phyloP scores from a whole-genome alignment of 306 rosid genomes.

The Begonia fuchsioides region DNA sequence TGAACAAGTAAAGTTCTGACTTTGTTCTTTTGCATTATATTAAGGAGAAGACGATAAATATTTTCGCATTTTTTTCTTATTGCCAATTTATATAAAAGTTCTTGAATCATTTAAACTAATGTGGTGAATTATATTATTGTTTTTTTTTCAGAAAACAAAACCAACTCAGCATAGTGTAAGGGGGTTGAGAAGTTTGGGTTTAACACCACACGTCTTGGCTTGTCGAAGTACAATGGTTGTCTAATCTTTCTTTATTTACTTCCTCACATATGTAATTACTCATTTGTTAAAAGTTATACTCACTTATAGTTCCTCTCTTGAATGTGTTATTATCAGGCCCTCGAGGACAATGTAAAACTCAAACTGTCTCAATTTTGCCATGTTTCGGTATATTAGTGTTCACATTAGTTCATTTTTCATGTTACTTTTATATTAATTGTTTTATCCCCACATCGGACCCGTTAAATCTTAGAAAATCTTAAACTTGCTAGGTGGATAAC shows the following conservation, averaged over 20 bases:
- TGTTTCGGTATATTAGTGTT: slow-evolving; percentile 48
- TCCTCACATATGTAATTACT: neutral
- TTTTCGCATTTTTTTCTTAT: neutral
- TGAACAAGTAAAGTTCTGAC: slow-evolving; percentile 22
- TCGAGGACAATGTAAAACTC: slow-evolving; percentile 57
- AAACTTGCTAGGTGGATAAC: slow-evolving; percentile 44
- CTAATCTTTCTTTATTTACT: slow-evolving; percentile 6
- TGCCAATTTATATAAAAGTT: neutral
- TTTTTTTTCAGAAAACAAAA: slow-evolving; percentile 31
- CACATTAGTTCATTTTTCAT: neutral
- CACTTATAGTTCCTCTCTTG: too few species aligned
- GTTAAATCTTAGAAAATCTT: too few species aligned
- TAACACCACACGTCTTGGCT: slow-evolving; percentile 33
- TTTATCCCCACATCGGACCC: neutral
- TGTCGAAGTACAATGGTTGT: slow-evolving; percentile 39
- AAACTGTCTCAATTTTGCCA: slow-evolving; percentile 92
- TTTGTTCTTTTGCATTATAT: neutral
- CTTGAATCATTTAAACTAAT: slow-evolving; percentile 7
- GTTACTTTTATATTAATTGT: slow-evolving; percentile 3
- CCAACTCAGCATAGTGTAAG: slow-evolving; percentile 45
- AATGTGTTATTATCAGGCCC: slow-evolving; percentile 33
- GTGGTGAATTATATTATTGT: slow-evolving; percentile 3
- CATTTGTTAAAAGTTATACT: neutral
- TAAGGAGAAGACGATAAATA: neutral
- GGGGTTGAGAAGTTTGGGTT: slow-evolving; percentile 29